Evolutionary conservation across 2,329 filamentous ascomycete species (phyloP), one percentile per base, ranked within the genome.

Genomic region (Penicillium frequentans): DNA sequence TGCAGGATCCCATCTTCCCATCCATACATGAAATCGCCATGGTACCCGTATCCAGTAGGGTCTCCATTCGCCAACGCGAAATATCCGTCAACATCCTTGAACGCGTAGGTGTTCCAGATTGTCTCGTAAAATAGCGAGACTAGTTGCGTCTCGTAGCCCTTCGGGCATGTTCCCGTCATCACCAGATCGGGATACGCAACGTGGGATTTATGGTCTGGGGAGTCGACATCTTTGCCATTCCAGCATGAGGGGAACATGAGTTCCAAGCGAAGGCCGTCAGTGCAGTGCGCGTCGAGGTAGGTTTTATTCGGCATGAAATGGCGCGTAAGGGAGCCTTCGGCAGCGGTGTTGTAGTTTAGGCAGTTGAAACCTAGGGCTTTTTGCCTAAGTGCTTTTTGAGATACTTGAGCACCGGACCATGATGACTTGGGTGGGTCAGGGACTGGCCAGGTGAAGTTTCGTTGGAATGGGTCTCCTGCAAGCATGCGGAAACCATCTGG

Each of bases 291-390:
- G 69, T 97, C 92, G 35, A 96, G 81, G 70, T 85, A 96, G 0
- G 77, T 75, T 81, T 96, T 96, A 67, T 88, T 84, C 0, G 93
- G 93, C 65, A 97, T 68, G 71, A 85, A 87, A 74, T 96, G 93
- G 63, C 93, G 91, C 74, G 86, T 89, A 35, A 96, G 82, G 14
- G 92, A 89, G 1, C 83, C 82, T 73, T 96, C 92, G 2, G 89
- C 79, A 19, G 66, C 67, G 24, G 75, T 79, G 31, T 66, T 68
- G 71, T 97, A 97, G 84, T 98, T 88, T 59, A 99, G 78, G 76
- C 95, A 98, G 81, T 98, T 98, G 84, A 96, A 96, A 3, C 95
- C 93, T 27, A 97, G 67, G 10, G 93, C 91, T 60, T 93, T 91
- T 79, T 96, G 89, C 50, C 78, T 79, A 37, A 97, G 83, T 52